These are phyloP conservation scores for Sparassis latifolia DNA, from an alignment of 1,284 basidiomycete genomes.

Conservation along the genomic window DNA sequence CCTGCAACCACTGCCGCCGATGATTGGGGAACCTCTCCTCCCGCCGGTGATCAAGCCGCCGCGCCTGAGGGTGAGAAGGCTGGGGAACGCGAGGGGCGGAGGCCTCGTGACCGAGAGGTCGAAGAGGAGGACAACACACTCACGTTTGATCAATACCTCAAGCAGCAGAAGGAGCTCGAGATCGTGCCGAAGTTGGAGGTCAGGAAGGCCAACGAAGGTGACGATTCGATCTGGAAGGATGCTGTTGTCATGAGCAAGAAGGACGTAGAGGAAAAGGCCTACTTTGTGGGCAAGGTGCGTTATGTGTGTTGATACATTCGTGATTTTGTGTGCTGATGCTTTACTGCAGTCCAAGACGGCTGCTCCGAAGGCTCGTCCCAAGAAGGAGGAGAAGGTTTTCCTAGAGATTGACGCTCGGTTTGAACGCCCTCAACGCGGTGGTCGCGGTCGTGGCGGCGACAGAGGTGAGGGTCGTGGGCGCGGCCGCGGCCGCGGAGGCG, in stretches of 20 bases:
- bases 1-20: slow-evolving; percentile 26
- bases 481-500: slow-evolving; percentile 29
- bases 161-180: slow-evolving; percentile 54
- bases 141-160: slow-evolving; percentile 79
- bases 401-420: slow-evolving; percentile 76
- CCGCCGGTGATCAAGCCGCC: slow-evolving; percentile 27
- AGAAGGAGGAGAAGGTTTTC: slow-evolving; percentile 76
- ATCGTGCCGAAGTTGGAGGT: slow-evolving; percentile 65
- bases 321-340: neutral
- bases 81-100: slow-evolving; percentile 36
- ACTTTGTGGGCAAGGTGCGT: slow-evolving; percentile 72
- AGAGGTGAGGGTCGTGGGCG: slow-evolving; percentile 14
- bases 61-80: slow-evolving; percentile 28
- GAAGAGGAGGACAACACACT: slow-evolving; percentile 95
- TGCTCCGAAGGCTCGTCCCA: slow-evolving; percentile 53
- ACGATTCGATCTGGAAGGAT: slow-evolving; percentile 55
- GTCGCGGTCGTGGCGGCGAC: slow-evolving; percentile 40
- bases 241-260: slow-evolving; percentile 53
- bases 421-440: slow-evolving; percentile 61
- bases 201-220: slow-evolving; percentile 68
- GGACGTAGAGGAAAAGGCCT: slow-evolving; percentile 53
- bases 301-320: neutral
- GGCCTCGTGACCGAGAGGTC: slow-evolving; percentile 41
- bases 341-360: slow-evolving; percentile 31
- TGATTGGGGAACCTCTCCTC: slow-evolving; percentile 32